Evolutionary conservation across 2,329 filamentous ascomycete genomes (phyloP).

Genomic region (Thelonectria rubi): DNA sequence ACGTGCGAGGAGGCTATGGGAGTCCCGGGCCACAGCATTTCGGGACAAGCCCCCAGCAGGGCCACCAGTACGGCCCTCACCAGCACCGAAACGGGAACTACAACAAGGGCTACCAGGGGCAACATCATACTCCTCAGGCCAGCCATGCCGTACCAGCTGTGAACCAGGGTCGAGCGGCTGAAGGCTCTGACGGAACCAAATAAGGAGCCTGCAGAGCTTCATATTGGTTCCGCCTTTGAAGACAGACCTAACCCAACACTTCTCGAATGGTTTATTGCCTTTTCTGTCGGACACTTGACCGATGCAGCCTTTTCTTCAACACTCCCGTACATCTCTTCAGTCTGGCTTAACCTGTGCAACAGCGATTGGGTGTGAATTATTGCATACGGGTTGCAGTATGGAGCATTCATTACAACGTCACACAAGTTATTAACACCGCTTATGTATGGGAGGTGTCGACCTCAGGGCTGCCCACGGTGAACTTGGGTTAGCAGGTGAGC

Average conservation of each 20-base stretch:
- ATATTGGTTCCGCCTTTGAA: slow-evolving; percentile 24
- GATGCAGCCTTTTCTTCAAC: slow-evolving; percentile 34
- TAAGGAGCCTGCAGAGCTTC: slow-evolving; percentile 41
- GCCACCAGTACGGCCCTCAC: slow-evolving; percentile 68
- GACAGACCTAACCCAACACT: slow-evolving; percentile 36
- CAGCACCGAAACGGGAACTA: slow-evolving; percentile 65
- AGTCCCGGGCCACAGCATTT: slow-evolving; percentile 69
- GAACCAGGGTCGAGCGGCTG: slow-evolving; percentile 46
- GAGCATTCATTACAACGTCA: slow-evolving; percentile 33
- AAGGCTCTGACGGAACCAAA: slow-evolving; percentile 58
- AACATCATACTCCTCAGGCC: slow-evolving; percentile 52
- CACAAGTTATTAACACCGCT: slow-evolving; percentile 29
- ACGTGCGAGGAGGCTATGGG: slow-evolving; percentile 68
- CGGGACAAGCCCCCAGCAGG: slow-evolving; percentile 71
- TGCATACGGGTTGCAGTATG: slow-evolving; percentile 36
- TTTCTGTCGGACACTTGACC: slow-evolving; percentile 36
- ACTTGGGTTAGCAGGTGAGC: slow-evolving; percentile 34
- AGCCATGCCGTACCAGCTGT: slow-evolving; percentile 48
- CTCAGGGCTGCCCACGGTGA: slow-evolving; percentile 18
- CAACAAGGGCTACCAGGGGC: slow-evolving; percentile 60
- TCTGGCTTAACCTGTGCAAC: slow-evolving; percentile 32
- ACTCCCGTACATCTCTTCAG: slow-evolving; percentile 36
- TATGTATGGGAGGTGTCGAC: slow-evolving; percentile 34
- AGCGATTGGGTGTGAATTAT: slow-evolving; percentile 34
- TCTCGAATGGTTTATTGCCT: slow-evolving; percentile 36